Evolutionary conservation across 306 rosid species (phyloP), one percentile per base, ranked within the genome.

Genomic region (Argentina anserina): DNA sequence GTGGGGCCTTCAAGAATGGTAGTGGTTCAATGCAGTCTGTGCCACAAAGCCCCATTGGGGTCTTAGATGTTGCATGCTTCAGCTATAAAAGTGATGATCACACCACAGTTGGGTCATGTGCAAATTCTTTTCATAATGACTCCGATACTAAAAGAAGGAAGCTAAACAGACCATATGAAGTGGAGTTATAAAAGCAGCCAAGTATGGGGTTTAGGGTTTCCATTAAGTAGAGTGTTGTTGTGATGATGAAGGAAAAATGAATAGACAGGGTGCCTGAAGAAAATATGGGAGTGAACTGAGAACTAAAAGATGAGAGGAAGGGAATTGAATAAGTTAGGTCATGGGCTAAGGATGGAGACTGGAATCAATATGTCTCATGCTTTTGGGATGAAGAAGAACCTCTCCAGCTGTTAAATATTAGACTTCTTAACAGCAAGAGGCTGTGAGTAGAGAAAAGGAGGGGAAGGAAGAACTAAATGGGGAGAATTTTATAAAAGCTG

Each of bases 31-130:
- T 67, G 58, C 85, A 79, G n/a, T 78, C 79, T 60, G 88, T 80
- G 80, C 96, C 96, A 3, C 89, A 69, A 67, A 91, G 93, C 29
- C 99, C 99, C 69, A 87, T 88, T 23, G 97, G 96, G 73, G 97
- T 95, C 39, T 78, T 95, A 79, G 92, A 95, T 21, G 84, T 85
- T 17, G 58, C 87, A 25, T 88, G 96, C 84, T 88, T 90, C 69
- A 90, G 96, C 93, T 84, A 86, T 84, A 95, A 79, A 81, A 91
- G 89, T 73, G 88, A 90, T 81, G 97, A 87, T 28, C 55, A 78
- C 53, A 80, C 81, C 65, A 78, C 86, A 76, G 86, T 64, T 79
- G 89, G 78, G 80, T 90, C 96, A 76, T 91, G 88, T 84, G 86
- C 85, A 55, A 86, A 79, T 49, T 83, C 93, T 74, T 83, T 93